Base-by-base conservation (phyloP, 495 filamentous ascomycete species). In the Aspergillus sparsus region DNA sequence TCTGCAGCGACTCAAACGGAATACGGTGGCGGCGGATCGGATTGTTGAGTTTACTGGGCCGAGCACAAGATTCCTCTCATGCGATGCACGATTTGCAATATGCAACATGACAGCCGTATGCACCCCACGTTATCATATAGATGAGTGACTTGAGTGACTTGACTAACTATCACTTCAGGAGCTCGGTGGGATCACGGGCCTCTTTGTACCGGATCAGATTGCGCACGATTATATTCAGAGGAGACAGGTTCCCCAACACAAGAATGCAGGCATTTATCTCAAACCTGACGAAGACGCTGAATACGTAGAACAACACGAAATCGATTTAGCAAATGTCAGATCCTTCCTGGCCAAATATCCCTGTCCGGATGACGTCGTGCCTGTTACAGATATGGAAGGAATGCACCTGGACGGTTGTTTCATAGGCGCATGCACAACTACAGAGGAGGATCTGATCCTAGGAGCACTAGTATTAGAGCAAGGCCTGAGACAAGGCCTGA, bases 371-470 rank as follows among this genome's bases (percentile, higher is more conserved):
- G 66, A 80, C 54, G 77, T 82, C 11, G 74, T 79, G 5, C 72
- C 79, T 5, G 72, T 79, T 0, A 50, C 41, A 3, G 68, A 75
- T 7, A 15, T 64, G 13, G 57, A 62, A 15, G 69, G 62, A 0
- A 74, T 70, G 53, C 33, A 62, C 4, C 57, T 82, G 3, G 74
- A 80, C 53, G 78, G 77, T 1, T 76, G 74, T 51, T 80, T 82
- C 50, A 80, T 82, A 9, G 79, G 78, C n/a, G 78, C 77, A 7
- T 79, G 79, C 62, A 82, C 77, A 0, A 80, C 78, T 0, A 68
- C 78, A 1, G 75, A 79, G 47, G 78, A 82, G 53, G 78, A 81
- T 52, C 58, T 81, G 1, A 72, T 80, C 18, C 54, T 80, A 2
- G 77, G 61, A 0, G 77, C 71, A 0, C 55, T 80, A 16, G 72